phyloP scores from a whole-genome alignment of 306 rosid genomes.

The Trifolium dubium region DNA sequence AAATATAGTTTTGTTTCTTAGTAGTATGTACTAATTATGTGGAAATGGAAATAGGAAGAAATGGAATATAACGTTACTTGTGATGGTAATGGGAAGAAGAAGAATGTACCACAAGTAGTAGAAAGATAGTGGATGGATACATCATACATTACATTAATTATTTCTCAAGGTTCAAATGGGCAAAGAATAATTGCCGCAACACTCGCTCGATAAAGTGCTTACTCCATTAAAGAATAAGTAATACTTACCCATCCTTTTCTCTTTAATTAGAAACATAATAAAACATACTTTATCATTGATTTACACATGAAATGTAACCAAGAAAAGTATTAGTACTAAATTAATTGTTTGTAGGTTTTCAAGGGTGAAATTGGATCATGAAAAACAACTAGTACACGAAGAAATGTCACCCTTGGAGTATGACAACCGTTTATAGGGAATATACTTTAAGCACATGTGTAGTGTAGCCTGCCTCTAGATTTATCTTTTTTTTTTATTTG shows the following conservation, averaged over 20 bases:
- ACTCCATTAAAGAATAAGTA: neutral
- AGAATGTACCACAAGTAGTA: neutral
- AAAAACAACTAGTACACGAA: neutral
- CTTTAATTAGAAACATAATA: no score
- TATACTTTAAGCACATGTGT: neutral
- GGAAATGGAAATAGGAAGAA: neutral
- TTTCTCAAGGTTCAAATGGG: neutral
- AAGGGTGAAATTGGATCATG: neutral
- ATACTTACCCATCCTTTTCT: no score
- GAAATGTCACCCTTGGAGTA: neutral
- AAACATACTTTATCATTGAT: no score
- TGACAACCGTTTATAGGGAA: slow-evolving; percentile 17
- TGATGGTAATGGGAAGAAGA: slow-evolving; percentile 5
- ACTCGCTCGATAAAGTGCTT: neutral
- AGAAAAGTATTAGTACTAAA: no score
- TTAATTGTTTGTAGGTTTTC: neutral
- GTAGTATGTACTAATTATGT: neutral
- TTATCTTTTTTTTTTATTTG: no score
- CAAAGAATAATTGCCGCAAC: neutral
- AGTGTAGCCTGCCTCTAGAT: neutral
- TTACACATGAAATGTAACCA: no score
- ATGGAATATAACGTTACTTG: neutral
- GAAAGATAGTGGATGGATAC: neutral
- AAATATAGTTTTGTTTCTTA: neutral
- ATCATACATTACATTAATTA: neutral